These are phyloP conservation scores for Metschnikowia hibisci DNA, from an alignment of 805 yeast species.

Conservation along the genomic window DNA sequence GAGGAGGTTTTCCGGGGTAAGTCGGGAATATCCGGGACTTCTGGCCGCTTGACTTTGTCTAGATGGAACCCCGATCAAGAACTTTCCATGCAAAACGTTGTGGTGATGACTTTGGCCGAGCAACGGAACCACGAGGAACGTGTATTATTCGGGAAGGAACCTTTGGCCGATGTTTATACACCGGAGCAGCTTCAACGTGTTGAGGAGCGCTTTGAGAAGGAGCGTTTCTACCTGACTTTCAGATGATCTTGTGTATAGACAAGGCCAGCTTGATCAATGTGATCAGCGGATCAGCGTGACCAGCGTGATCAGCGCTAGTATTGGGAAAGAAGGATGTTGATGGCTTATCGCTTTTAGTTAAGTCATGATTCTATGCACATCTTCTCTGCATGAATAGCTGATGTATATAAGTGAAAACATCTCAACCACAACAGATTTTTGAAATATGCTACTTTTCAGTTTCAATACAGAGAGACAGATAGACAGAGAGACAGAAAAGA, in stretches of 20 bases:
- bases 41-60: slow-evolving; percentile 74
- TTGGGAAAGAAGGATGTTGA: no score
- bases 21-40: slow-evolving; percentile 78
- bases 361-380: no score
- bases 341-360: no score
- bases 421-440: no score
- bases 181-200: slow-evolving; percentile 55
- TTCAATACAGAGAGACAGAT: no score
- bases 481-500: no score
- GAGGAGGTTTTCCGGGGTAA: slow-evolving; percentile 94
- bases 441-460: no score
- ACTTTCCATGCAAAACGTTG: slow-evolving; percentile 71
- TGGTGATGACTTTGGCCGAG: slow-evolving; percentile 85
- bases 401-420: no score
- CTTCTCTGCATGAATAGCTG: no score
- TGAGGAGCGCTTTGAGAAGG: slow-evolving; percentile 66
- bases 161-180: slow-evolving; percentile 59
- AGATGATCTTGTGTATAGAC: slow-evolving; percentile 4
- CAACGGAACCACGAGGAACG: slow-evolving; percentile 73
- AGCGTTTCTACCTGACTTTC: slow-evolving; percentile 54
- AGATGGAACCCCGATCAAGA: slow-evolving; percentile 77
- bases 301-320: no score
- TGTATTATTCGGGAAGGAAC: slow-evolving; percentile 67
- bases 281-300: no score
- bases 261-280: no score